Conservation (phyloP, 768 basidiomycete genomes). For the Panellus pusillus region DNA sequence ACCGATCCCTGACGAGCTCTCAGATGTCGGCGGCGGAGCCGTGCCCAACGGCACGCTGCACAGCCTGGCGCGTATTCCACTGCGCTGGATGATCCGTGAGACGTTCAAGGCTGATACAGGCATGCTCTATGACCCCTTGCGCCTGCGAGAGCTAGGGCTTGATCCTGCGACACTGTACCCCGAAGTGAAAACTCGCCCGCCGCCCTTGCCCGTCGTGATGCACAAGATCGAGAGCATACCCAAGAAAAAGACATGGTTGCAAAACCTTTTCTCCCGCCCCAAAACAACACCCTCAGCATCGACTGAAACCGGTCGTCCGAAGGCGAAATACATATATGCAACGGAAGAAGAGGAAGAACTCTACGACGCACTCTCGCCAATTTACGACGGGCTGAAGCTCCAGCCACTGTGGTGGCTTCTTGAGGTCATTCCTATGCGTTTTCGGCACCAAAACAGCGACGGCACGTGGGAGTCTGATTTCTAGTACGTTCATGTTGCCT, state of each 20-base stretch:
- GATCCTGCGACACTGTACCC: slow-evolving; percentile 50
- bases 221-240: not conserved
- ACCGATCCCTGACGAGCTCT: not conserved
- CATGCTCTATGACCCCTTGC: slow-evolving; percentile 55
- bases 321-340: slow-evolving; percentile 18
- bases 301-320: not conserved
- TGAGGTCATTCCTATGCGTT: slow-evolving; percentile 51
- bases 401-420: slow-evolving; percentile 64
- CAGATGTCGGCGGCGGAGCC: slow-evolving; percentile 62
- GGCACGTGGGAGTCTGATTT: slow-evolving; percentile 37
- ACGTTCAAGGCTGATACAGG: slow-evolving; percentile 61
- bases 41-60: slow-evolving; percentile 46
- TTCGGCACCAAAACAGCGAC: slow-evolving; percentile 39
- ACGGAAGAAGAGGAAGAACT: slow-evolving; percentile 67
- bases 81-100: slow-evolving; percentile 75
- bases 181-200: slow-evolving; percentile 37
- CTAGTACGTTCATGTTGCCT: slow-evolving; percentile 29
- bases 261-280: not conserved
- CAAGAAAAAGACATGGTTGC: slow-evolving; percentile 4
- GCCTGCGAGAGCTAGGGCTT: slow-evolving; percentile 48
- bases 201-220: slow-evolving; percentile 28
- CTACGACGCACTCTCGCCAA: slow-evolving; percentile 52
- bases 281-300: no score
- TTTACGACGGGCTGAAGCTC: slow-evolving; percentile 59
- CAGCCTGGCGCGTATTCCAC: slow-evolving; percentile 52